Conservation (phyloP, 78 protist species). For the Dictyostelium capitatum region DNA sequence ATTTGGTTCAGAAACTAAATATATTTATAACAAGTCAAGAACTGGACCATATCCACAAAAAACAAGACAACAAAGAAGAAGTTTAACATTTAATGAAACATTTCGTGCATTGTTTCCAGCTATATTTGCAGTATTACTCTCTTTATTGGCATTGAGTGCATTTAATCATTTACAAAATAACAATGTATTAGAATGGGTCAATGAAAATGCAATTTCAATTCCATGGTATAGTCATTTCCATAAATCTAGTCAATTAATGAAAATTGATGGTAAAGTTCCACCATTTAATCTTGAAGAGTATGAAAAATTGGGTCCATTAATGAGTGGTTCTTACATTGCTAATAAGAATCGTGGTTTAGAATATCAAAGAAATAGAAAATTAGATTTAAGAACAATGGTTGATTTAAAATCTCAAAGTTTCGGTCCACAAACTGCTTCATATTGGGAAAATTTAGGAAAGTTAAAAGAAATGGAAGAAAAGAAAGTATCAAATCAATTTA, state of each 20-base stretch:
- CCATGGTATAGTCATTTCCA: neutral
- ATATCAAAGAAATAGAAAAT: neutral
- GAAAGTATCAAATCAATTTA: neutral
- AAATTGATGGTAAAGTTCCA: neutral
- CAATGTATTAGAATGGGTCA: neutral
- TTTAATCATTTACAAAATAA: slow-evolving; percentile 35
- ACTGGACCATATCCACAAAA: slow-evolving; percentile 26
- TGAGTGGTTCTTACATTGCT: slow-evolving; percentile 29
- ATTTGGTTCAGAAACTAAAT: slow-evolving; percentile 3
- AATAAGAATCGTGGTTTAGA: slow-evolving; percentile 13
- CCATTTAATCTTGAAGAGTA: slow-evolving; percentile 7
- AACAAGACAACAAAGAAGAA: neutral
- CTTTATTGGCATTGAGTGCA: slow-evolving; percentile 45
- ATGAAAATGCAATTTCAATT: neutral
- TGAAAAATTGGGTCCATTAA: slow-evolving; percentile 33
- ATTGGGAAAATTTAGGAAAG: neutral
- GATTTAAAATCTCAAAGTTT: neutral
- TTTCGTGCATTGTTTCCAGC: slow-evolving; percentile 76
- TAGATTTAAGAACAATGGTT: neutral
- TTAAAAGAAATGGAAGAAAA: neutral
- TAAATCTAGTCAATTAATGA: neutral
- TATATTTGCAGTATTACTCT: slow-evolving; percentile 48
- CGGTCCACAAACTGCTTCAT: neutral
- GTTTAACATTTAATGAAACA: slow-evolving; percentile 62
- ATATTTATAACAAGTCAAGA: slow-evolving; percentile 25